phyloP scores from a whole-genome alignment of 2,329 filamentous ascomycete genomes.

The Celoporthe dispersa region DNA sequence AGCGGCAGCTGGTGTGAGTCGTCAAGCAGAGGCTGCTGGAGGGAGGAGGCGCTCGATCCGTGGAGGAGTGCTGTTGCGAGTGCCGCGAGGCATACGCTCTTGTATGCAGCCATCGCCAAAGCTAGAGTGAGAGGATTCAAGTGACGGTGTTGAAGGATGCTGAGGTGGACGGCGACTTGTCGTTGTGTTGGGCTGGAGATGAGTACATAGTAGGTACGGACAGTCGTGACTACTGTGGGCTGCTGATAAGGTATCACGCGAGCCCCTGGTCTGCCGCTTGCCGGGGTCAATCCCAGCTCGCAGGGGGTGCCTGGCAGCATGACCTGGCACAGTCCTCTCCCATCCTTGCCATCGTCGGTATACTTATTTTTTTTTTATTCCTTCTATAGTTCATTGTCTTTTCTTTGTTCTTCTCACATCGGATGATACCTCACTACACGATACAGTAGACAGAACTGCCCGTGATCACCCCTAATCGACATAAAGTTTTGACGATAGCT shows the following conservation, averaged over 20 bases:
- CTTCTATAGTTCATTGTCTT: neutral
- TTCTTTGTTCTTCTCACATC: no score
- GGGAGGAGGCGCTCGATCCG: constrained; percentile 9
- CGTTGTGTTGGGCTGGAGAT: neutral
- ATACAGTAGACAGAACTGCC: no score
- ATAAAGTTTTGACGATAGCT: no score
- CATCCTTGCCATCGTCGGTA: neutral
- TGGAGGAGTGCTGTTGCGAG: neutral
- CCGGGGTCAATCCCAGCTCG: neutral
- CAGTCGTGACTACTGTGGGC: neutral
- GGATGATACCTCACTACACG: no score
- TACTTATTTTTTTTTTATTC: no score
- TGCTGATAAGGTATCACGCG: constrained; percentile 1
- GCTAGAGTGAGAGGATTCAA: neutral
- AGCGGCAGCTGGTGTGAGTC: constrained; percentile 13
- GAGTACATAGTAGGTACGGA: neutral
- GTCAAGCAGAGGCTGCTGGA: constrained; percentile 23
- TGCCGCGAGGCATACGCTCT: constrained; percentile 2
- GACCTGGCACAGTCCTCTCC: neutral
- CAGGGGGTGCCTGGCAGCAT: neutral
- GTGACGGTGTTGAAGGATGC: neutral
- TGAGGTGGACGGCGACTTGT: neutral
- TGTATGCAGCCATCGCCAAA: constrained; percentile 4
- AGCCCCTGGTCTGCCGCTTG: neutral
- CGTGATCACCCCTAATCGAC: no score